phyloP scores from a whole-genome alignment of 2,329 filamentous ascomycete species.

The Penicillium sumatraense region DNA sequence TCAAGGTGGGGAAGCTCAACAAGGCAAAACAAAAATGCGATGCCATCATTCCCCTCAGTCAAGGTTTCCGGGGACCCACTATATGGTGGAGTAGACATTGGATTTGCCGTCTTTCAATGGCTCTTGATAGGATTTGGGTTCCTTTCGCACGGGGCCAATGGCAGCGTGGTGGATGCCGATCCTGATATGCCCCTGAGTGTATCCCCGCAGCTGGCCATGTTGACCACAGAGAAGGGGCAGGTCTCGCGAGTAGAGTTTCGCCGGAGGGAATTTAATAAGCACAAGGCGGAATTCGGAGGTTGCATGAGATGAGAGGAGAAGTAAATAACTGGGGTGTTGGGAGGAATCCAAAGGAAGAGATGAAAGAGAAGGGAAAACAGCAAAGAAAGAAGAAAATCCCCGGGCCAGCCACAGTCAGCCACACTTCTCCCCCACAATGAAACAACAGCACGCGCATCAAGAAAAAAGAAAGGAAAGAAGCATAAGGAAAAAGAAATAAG shows the following conservation, averaged over 20 bases:
- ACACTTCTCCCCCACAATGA: no score
- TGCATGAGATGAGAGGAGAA: no score
- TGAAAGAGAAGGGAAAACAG: no score
- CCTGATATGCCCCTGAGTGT: slow-evolving; percentile 15
- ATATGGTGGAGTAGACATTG: not conserved
- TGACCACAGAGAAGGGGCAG: not conserved
- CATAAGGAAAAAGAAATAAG: no score
- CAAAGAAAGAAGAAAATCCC: no score
- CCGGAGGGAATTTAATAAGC: no score
- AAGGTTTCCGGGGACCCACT: slow-evolving; percentile 12
- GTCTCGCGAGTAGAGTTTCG: not conserved
- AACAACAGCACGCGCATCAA: no score
- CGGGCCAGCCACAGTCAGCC: no score
- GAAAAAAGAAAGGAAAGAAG: no score
- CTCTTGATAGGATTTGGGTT: slow-evolving; percentile 2
- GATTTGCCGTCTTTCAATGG: not conserved
- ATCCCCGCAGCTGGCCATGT: slow-evolving; percentile 6
- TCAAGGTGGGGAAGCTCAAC: not conserved
- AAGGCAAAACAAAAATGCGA: not conserved
- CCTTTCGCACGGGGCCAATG: slow-evolving; percentile 5
- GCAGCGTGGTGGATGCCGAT: slow-evolving; percentile 2
- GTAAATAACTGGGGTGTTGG: no score
- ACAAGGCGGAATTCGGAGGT: no score
- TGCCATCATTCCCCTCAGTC: slow-evolving; percentile 2
- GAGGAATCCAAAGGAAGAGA: no score